A percentile compares a stretch with the other conserved stretches of the same genome.
Conservation (phyloP, 2,329 filamentous ascomycete genomes). For the Fusarium mexicanum region DNA sequence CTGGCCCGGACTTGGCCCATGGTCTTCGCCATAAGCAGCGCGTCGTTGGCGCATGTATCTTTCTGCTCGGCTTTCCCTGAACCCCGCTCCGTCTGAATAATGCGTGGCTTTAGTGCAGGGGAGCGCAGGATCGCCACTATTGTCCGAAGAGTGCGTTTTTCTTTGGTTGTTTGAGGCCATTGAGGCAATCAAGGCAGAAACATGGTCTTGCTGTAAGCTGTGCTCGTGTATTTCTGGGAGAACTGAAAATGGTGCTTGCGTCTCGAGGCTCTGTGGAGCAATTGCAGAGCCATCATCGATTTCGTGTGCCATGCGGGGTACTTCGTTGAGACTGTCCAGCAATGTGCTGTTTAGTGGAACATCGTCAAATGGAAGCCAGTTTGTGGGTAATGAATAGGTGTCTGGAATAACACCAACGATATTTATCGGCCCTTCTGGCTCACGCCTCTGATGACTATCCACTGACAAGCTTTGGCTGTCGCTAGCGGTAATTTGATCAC, state of each 20-base stretch:
- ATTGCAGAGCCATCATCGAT: background rate
- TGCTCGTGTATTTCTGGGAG: background rate
- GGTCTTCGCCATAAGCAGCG: background rate
- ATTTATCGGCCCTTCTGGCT: background rate
- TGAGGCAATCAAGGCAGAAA: background rate
- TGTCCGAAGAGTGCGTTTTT: background rate
- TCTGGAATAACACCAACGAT: background rate
- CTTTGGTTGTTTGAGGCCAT: background rate
- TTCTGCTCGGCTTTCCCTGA: background rate
- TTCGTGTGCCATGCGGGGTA: background rate
- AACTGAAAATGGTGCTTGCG: background rate
- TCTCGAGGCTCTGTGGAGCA: background rate
- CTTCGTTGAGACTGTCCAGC: fast-evolving
- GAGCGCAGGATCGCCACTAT: background rate
- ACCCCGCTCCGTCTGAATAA: background rate
- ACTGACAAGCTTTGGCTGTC: background rate
- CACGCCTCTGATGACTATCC: background rate
- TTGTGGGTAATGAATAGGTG: background rate
- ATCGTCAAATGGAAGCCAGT: background rate
- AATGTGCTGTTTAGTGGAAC: background rate
- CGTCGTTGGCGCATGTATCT: background rate
- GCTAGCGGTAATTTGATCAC: background rate
- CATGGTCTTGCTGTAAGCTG: background rate
- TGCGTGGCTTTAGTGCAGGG: background rate
- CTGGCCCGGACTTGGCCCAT: background rate